Conservation (phyloP, 2,329 filamentous ascomycete genomes). For the Calonectria hawksworthii region DNA sequence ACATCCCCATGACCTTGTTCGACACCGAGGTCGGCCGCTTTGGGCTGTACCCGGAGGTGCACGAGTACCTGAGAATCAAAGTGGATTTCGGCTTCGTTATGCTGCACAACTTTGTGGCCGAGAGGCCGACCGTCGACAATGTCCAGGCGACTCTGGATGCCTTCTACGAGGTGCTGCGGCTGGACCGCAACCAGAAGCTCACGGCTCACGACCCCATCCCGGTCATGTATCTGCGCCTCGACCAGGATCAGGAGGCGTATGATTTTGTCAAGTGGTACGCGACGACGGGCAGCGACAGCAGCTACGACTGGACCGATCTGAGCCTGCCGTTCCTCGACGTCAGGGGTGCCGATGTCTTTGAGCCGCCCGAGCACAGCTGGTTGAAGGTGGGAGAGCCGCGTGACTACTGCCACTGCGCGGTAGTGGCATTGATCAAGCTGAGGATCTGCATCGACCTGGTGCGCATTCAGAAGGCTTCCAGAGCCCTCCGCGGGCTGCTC, state of each 20-base stretch:
- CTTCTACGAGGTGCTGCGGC: background rate
- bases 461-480: background rate
- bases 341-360: background rate
- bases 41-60: background rate
- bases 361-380: background rate
- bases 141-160: background rate
- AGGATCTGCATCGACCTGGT: background rate
- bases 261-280: background rate
- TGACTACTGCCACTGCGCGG: background rate
- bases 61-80: background rate
- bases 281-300: background rate
- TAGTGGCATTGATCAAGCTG: background rate
- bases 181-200: background rate
- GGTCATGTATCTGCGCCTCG: background rate
- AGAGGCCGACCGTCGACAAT: background rate
- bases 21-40: background rate
- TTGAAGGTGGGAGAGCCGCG: background rate
- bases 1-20: background rate
- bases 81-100: background rate
- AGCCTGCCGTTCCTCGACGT: background rate
- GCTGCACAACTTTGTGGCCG: background rate
- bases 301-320: background rate
- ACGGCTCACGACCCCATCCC: background rate
- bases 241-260: constrained; percentile 4
- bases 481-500: background rate